Evolutionary conservation across 495 filamentous ascomycete genomes (phyloP), one percentile per base, ranked within the genome.

Genomic region (Aspergillus asperescens): DNA sequence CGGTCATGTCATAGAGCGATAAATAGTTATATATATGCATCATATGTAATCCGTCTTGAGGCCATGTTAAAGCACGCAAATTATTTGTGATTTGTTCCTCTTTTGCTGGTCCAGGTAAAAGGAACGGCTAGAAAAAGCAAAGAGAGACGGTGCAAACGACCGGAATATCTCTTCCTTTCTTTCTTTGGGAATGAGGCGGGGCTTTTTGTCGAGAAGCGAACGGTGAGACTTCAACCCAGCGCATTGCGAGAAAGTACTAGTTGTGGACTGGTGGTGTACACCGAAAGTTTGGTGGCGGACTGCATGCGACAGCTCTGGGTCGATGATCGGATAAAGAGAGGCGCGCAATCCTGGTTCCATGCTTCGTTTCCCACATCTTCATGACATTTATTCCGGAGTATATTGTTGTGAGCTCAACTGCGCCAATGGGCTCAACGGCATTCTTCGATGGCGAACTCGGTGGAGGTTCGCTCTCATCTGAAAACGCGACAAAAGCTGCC

Each of bases 401-500:
- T n/a, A n/a, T n/a, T n/a, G n/a, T 15, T 51, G 48, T 35, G 48
- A 22, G 38, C 16, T 34, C 38, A 24, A 13, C 48, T 51, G 27
- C 48, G 35, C 35, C 20, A 50, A 40, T 35, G 9, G 23, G 20
- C 15, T 25, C 20, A 25, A 42, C 44, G 13, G 29, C 19, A 35
- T 35, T 34, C 28, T 23, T 32, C 46, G 52, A 54, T 48, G 52
- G 52, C 52, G 34, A 53, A 53, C 35, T 7, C 19, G 45, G 45
- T 54, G 51, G 28, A 32, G 31, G 40, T 27, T n/a, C 41, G 40
- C 47, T 34, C 40, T 40, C 47, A 50, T 56, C 54, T 57, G 54
- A 55, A 51, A 55, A 58, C 27, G 50, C 48, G 55, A 49, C 59
- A 48, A 56, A 39, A 60, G 57, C 53, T 52, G 46, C 59, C 47